Base-by-base conservation (phyloP, 2,329 filamentous ascomycete species). In the Phaeosphaeriaceae sp. region DNA sequence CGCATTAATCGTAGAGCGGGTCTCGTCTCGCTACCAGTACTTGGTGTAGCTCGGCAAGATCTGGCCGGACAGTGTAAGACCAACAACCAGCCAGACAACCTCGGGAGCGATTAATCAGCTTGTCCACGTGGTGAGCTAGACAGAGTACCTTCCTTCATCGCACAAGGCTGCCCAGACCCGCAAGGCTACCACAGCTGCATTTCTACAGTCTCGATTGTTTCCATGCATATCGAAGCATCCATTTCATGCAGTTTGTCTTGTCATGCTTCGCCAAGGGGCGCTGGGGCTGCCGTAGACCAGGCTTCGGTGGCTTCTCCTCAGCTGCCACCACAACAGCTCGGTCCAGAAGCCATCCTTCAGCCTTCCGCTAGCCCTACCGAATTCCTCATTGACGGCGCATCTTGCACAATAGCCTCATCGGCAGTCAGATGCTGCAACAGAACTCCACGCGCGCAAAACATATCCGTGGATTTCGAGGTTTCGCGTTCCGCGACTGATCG, bases 301-400 rank as follows among this genome's bases (percentile, higher is more conserved):
- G 51, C 51, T 48, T 48, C 27, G 27, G 44, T 48, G 51, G 51
- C 51, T 53, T 53, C 31, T 31, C 24, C 27, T 53, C 51, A 48
- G 44, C 51, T 47, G 21, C 50, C 41, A 52, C 21, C 36, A 45
- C 9, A 42, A 22, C 51, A 53, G 51, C 51, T 31, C 51, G 31
- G 51, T 53, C 51, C 31, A 48, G 51, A 53, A 53, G 44, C 51
- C 7, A 44, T 51, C 33, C 31, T 22, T 48, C 44, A 31, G 21
- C 33, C 31, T 22, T 48, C 44, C 44, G 21, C 51, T 48, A 48
- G 45, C 44, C 19, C 21, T 53, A 48, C 33, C 21, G n/a, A n/a
- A 24, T 17, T 25, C 20, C 13, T 25, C 45, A 25, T 47, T 20
- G 22, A 47, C 21, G 17, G 11, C 17, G 22, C 45, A n/a, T 47